phyloP scores from a whole-genome alignment of 176 grass and related monocot genomes.

The Tillandsia fasciculata region DNA sequence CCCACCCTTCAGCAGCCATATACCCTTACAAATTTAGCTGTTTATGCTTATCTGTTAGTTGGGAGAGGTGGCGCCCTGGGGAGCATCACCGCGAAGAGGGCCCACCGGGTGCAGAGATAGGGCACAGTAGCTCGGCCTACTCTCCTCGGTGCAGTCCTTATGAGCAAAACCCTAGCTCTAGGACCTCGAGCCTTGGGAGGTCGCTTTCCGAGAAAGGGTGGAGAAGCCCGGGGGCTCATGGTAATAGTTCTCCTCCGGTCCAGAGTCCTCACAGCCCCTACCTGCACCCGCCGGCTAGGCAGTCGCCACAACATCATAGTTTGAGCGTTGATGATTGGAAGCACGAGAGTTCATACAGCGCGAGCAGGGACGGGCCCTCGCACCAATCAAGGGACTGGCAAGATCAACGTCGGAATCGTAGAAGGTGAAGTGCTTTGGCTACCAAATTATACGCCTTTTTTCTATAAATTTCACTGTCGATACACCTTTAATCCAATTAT shows the following conservation, averaged over 20 bases:
- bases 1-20: too few relatives aligned
- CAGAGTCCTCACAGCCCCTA: conserved; percentile 34
- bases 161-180: conserved; percentile 15
- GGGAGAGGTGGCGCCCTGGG: too few relatives aligned
- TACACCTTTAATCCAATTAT: too few relatives aligned
- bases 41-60: too few relatives aligned
- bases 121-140: neutral
- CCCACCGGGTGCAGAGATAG: conserved; percentile 26
- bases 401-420: conserved; percentile 26
- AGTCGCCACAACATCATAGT: conserved; percentile 9
- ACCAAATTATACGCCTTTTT: too few relatives aligned
- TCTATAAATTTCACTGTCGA: too few relatives aligned
- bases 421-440: conserved; percentile 26
- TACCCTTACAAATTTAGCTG: too few relatives aligned
- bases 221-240: conserved; percentile 40
- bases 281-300: conserved; percentile 22
- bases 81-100: conserved; percentile 25
- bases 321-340: conserved; percentile 7
- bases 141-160: conserved; percentile 45
- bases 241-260: conserved; percentile 11
- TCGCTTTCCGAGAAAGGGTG: conserved; percentile 43
- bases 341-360: conserved; percentile 20
- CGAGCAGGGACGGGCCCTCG: conserved; percentile 17
- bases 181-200: conserved; percentile 32
- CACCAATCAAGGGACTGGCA: conserved; percentile 38